Evolutionary conservation across 2,329 filamentous ascomycete species (phyloP), one percentile per base, ranked within the genome.

Genomic region (Xylariaceae sp.): DNA sequence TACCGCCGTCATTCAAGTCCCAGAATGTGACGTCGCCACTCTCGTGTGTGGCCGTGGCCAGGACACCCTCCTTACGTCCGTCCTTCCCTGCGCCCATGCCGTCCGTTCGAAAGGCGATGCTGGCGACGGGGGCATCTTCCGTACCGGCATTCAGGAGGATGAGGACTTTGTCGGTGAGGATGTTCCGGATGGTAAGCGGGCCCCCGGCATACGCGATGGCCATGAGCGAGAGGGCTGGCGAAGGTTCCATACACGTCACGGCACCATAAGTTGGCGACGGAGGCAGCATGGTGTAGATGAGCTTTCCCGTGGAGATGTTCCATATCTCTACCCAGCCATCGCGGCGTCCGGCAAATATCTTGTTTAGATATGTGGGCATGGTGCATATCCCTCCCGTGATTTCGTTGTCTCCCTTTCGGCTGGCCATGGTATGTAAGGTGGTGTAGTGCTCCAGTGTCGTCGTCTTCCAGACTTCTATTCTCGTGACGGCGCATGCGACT

Each of bases 361-460:
- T 98, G 71, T 98, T 98, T 44, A 98, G 65, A 62, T 88, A 94
- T 0, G 92, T 97, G 1, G 90, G 89, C 83, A 97, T 88, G 54
- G 78, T 94, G 59, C 81, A 84, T 51, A 95, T 74, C 34, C 83
- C 80, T 16, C 85, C 85, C 0, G 85, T 88, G 41, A 96, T 78
- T 50, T 81, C 69, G 50, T 80, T 82, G 39, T 77, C 76, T 14
- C 73, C 73, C 21, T 77, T 69, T 46, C 66, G 67, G 1, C 71
- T 66, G 1, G 74, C 68, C 43, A 75, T 71, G 4, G 76, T 77
- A 37, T 76, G 73, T 13, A 97, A 71, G 0, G 87, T 89, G 0
- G 90, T 95, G 64, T 97, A 95, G 61, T 97, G 87, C 61, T 96
- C 88, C 21, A 85, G 73, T 2, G 80, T 88, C 9, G 74, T 66